Conservation (phyloP, 306 rosid genomes). For the Macrotyloma uniflorum region DNA sequence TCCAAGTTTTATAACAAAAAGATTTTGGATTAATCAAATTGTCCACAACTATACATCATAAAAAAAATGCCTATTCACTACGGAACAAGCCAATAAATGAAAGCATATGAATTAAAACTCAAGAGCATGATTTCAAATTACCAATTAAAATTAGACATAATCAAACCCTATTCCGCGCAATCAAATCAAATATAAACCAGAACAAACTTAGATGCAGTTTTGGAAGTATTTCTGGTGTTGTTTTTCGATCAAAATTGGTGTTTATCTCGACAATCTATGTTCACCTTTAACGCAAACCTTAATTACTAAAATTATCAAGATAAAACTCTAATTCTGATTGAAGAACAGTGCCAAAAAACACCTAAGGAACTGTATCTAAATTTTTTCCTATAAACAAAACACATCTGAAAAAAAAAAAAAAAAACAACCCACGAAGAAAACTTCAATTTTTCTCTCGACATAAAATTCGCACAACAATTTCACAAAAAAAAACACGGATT, state of each 20-base stretch:
- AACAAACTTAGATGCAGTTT: neutral
- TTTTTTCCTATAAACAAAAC: neutral
- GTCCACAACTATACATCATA: neutral
- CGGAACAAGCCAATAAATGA: constrained; percentile 7
- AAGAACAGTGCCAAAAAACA: neutral
- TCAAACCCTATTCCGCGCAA: constrained; percentile 9
- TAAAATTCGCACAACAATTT: neutral
- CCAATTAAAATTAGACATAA: neutral
- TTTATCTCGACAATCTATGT: neutral
- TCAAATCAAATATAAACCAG: constrained; percentile 12
- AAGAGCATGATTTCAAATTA: neutral
- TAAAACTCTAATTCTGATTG: neutral
- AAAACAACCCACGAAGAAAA: neutral
- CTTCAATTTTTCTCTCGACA: neutral
- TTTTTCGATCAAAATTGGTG: neutral
- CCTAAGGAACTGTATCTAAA: neutral
- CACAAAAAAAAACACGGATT: neutral
- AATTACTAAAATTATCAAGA: neutral
- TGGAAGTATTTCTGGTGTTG: neutral
- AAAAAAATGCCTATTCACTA: neutral
- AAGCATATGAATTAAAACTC: neutral
- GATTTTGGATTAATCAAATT: neutral
- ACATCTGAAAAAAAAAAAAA: neutral
- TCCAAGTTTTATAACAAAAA: constrained; percentile 25
- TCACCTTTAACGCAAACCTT: neutral